phyloP scores from a whole-genome alignment of 805 yeast genomes.

The Cyberlindnera japonica region DNA sequence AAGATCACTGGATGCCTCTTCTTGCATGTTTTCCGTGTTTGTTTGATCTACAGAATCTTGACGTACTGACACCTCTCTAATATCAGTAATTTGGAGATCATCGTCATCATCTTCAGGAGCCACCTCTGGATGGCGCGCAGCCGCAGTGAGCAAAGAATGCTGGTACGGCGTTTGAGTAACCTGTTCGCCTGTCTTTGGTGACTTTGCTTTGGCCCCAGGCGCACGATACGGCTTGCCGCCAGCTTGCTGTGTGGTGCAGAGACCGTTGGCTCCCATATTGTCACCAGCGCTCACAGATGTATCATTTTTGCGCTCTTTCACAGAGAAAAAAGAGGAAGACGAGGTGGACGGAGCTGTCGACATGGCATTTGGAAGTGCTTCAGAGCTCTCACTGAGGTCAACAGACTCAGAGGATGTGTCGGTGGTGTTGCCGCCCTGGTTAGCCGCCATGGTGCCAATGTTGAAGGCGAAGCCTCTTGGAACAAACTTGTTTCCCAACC shows the following conservation, averaged over 20 bases:
- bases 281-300: background rate
- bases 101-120: slow-evolving; percentile 26
- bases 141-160: too few relatives aligned
- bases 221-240: slow-evolving; percentile 1
- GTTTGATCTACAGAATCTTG: background rate
- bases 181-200: too few relatives aligned
- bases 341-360: slow-evolving; percentile 16
- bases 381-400: slow-evolving; percentile 6
- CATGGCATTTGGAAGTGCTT: slow-evolving; percentile 4
- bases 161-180: too few relatives aligned
- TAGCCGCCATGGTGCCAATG: slow-evolving; percentile 10
- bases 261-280: background rate
- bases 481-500: slow-evolving; percentile 21
- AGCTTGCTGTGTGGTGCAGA: slow-evolving; percentile 1
- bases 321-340: slow-evolving; percentile 4
- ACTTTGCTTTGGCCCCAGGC: too few relatives aligned
- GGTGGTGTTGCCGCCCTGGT: background rate
- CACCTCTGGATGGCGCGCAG: too few relatives aligned
- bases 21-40: background rate
- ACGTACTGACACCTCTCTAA: slow-evolving; percentile 27
- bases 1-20: slow-evolving; percentile 32
- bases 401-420: slow-evolving; percentile 4
- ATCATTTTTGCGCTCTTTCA: slow-evolving; percentile 1
- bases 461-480: slow-evolving; percentile 23
- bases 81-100: slow-evolving; percentile 40